These are phyloP conservation scores for Aspergillus leporis DNA, from an alignment of 495 filamentous ascomycete species.

Conservation along the genomic window DNA sequence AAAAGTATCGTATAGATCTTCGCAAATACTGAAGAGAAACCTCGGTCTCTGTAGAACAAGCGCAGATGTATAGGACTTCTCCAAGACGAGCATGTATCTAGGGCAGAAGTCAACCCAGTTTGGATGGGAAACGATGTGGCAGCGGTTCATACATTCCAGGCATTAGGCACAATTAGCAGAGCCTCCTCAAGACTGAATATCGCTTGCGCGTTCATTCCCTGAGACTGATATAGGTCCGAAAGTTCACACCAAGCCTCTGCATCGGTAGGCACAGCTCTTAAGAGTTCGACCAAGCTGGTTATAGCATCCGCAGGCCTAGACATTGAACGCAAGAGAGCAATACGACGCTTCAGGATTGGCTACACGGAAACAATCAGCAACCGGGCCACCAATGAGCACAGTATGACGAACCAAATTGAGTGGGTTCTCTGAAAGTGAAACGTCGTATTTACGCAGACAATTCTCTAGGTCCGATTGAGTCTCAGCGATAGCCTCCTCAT, in stretches of 20 bases:
- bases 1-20: constrained; percentile 79
- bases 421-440: constrained; percentile 68
- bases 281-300: constrained; percentile 66
- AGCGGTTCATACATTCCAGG: constrained; percentile 76
- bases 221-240: constrained; percentile 75
- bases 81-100: constrained; percentile 87
- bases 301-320: constrained; percentile 70
- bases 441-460: constrained; percentile 75
- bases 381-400: neutral
- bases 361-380: constrained; percentile 33
- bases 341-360: constrained; percentile 84
- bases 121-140: neutral
- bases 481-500: constrained; percentile 80
- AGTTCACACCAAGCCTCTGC: constrained; percentile 94
- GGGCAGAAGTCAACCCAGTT: constrained; percentile 9
- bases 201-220: constrained; percentile 76
- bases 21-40: constrained; percentile 52
- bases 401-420: constrained; percentile 70
- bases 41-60: constrained; percentile 46
- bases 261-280: constrained; percentile 86
- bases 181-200: constrained; percentile 91
- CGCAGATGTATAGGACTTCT: constrained; percentile 74
- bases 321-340: constrained; percentile 76
- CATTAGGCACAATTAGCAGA: constrained; percentile 82
- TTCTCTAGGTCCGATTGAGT: constrained; percentile 61